These are phyloP conservation scores for Collybia mongolica DNA, from an alignment of 768 basidiomycete genomes.

Conservation along the genomic window DNA sequence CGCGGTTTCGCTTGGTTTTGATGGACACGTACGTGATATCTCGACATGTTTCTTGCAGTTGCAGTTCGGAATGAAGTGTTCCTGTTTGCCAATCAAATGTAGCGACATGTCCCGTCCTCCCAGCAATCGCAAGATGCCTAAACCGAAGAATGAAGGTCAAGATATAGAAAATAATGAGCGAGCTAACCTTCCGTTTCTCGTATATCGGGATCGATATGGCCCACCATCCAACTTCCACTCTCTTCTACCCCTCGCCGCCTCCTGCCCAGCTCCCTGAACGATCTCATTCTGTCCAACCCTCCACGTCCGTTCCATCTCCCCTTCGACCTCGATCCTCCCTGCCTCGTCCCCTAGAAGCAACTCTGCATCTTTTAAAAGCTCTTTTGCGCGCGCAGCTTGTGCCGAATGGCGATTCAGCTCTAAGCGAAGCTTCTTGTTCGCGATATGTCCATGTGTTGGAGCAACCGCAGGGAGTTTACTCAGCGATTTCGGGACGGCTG, in stretches of 20 bases:
- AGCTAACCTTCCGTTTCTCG: conserved; percentile 83
- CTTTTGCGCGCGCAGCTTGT: conserved; percentile 60
- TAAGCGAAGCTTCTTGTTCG: conserved; percentile 74
- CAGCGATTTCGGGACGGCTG: conserved; percentile 69
- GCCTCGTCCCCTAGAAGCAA: conserved; percentile 66
- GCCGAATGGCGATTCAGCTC: conserved; percentile 62
- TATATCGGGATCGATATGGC: conserved; percentile 82
- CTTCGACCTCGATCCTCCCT: conserved; percentile 76
- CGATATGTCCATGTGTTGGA: conserved; percentile 57
- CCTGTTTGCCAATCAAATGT: conserved; percentile 95
- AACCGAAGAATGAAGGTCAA: neutral
- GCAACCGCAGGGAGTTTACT: conserved; percentile 45
- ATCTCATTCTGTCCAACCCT: conserved; percentile 83
- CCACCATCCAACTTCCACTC: conserved; percentile 87
- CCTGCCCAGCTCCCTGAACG: conserved; percentile 57
- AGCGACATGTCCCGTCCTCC: conserved; percentile 81
- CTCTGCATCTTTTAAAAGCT: conserved; percentile 67
- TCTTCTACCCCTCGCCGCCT: conserved; percentile 72
- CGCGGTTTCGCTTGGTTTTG: neutral
- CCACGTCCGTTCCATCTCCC: conserved; percentile 88
- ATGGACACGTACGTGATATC: conserved; percentile 78
- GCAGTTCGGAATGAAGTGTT: conserved; percentile 81
- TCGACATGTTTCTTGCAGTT: conserved; percentile 85
- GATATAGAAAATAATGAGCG: neutral
- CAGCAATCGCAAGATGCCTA: conserved; percentile 86